Evolutionary conservation across 352 stramenopile genomes (phyloP).

Genomic region (Globisporangium nunn): DNA sequence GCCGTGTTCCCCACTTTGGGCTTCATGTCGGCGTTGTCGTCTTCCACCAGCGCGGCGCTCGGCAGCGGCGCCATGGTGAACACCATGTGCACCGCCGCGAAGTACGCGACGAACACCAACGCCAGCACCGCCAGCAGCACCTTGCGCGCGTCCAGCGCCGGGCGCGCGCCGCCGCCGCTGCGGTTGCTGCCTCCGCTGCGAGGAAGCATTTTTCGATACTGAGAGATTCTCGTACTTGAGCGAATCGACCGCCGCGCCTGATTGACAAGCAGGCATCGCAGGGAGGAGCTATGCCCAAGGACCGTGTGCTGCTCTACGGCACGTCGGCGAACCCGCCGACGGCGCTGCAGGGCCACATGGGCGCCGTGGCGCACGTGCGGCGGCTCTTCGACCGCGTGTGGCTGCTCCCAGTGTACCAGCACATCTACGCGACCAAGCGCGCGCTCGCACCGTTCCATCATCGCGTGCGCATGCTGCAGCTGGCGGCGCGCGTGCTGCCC

Average conservation of each 20-base stretch:
- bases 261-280: too few relatives aligned
- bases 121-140: slow-evolving; percentile 42
- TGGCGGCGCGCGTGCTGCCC: slow-evolving; percentile 39
- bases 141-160: slow-evolving; percentile 37
- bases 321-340: slow-evolving; percentile 83
- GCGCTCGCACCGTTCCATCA: slow-evolving; percentile 68
- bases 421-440: slow-evolving; percentile 82
- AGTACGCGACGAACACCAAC: slow-evolving; percentile 59
- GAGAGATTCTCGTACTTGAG: background rate
- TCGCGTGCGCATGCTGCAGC: slow-evolving; percentile 62
- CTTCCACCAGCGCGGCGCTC: background rate
- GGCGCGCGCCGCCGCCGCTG: slow-evolving; percentile 10
- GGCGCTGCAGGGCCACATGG: slow-evolving; percentile 67
- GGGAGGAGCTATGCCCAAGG: too few relatives aligned
- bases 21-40: slow-evolving; percentile 2
- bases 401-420: slow-evolving; percentile 86
- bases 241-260: too few relatives aligned
- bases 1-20: background rate
- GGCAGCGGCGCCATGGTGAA: slow-evolving; percentile 31
- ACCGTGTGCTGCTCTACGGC: slow-evolving; percentile 73
- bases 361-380: slow-evolving; percentile 57
- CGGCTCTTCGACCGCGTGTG: slow-evolving; percentile 79
- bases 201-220: background rate
- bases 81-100: slow-evolving; percentile 55
- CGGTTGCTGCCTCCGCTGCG: slow-evolving; percentile 5